Evolutionary conservation across 352 stramenopile species (phyloP), one percentile per base, ranked within the genome.

Genomic region (Globisporangium megalacanthum): DNA sequence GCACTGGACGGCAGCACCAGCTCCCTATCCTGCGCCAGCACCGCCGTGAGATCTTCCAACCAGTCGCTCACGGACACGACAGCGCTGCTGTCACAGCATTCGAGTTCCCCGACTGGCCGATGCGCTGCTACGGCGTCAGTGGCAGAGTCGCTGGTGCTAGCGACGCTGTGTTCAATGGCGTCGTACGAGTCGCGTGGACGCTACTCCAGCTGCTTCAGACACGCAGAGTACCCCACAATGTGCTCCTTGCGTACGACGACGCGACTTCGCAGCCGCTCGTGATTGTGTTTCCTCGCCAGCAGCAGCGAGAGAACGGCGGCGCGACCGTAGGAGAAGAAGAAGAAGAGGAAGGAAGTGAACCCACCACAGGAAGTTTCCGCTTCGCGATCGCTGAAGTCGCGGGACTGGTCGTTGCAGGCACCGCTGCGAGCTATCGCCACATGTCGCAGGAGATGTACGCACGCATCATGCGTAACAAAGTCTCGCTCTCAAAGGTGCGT

Each of bases 351-450:
- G 4, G 25, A 29, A 29, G 25, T n/a, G n/a, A n/a, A n/a, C n/a
- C n/a, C 25, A 29, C 25, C 2, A 29, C 25, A 4, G 25, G 25
- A 4, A 29, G 25, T 29, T 55, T 92, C 11, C 72, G 76, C 8
- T 75, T 88, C 31, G 82, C 82, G 0, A 65, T 92, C 10, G 79
- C 76, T 13, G 82, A 92, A 48, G 57, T 89, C 20, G 61, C 73
- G 1, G 82, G 82, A 6, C 68, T 92, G 2, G 54, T 89, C 14
- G 60, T 89, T 31, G 67, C 70, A 29, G 65, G 67, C 19, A 66
- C 76, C 22, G 52, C 61, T 6, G n/a, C 39, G 1, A 59, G 22
- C 5, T 88, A 77, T 37, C 39, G 68, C 0, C 46, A 62, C 0
- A 56, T 92, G 9, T 70, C 57, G 0, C 67, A 92, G 41, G 60